A percentile compares a stretch with the other conserved stretches of the same genome.
Conservation (phyloP, 2,329 filamentous ascomycete species). For the Neocatenulostroma microsporum region DNA sequence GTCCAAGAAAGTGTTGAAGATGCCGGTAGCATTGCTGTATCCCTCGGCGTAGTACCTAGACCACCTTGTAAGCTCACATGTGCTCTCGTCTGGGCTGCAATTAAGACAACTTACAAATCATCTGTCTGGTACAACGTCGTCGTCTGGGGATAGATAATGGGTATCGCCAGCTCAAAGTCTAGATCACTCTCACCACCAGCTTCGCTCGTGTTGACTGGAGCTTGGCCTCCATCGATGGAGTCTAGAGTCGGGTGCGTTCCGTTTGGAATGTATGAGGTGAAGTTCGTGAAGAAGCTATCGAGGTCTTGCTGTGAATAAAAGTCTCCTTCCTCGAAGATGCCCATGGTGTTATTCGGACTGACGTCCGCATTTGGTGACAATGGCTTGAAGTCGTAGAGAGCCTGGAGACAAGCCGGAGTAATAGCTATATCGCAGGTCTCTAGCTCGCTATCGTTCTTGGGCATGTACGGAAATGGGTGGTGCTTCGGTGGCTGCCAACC, state of each 20-base stretch:
- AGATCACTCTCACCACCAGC: constrained; percentile 37
- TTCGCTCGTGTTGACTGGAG: constrained; percentile 24
- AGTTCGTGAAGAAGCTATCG: constrained; percentile 34
- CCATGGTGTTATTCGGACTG: constrained; percentile 22
- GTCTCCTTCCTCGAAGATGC: constrained; percentile 38
- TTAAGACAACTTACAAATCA: too few relatives aligned
- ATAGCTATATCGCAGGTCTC: constrained; percentile 15
- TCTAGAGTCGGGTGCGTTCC: constrained; percentile 10
- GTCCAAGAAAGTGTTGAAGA: constrained; percentile 43
- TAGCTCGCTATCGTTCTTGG: constrained; percentile 10
- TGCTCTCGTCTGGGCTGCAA: too few relatives aligned
- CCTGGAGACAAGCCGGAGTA: constrained; percentile 19
- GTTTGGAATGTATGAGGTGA: constrained; percentile 15
- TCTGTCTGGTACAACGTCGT: constrained; percentile 45
- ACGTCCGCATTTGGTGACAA: constrained; percentile 12
- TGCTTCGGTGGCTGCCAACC: constrained; percentile 9
- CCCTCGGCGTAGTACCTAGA: constrained; percentile 22
- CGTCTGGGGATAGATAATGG: constrained; percentile 46
- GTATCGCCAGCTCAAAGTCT: constrained; percentile 44
- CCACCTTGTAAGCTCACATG: too few relatives aligned
- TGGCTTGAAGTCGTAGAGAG: constrained; percentile 19
- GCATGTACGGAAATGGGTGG: constrained; percentile 8
- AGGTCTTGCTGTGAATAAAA: constrained; percentile 40
- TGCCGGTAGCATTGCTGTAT: constrained; percentile 29
- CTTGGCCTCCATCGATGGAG: constrained; percentile 16